A percentile compares a stretch with the other conserved stretches of the same genome.
These are phyloP conservation scores for Pyrenophora tritici-repentis DNA, from an alignment of 2,329 filamentous ascomycete species.

Conservation along the genomic window DNA sequence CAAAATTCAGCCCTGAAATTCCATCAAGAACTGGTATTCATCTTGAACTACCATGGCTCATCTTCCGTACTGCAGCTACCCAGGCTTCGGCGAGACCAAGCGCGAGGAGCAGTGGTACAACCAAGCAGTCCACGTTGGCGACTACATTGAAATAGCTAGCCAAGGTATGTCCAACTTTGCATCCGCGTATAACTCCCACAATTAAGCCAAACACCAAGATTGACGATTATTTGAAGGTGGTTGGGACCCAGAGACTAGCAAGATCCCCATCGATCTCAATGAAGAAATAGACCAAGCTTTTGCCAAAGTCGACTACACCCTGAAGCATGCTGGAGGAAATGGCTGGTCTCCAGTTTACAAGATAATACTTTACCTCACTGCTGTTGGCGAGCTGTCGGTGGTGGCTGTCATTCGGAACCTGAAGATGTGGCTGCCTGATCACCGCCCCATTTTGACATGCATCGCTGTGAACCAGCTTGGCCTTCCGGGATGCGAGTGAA, in stretches of 20 bases:
- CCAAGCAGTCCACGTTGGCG: slow-evolving; percentile 45
- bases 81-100: slow-evolving; percentile 46
- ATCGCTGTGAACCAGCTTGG: slow-evolving; percentile 29
- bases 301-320: slow-evolving; percentile 58
- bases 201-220: neutral
- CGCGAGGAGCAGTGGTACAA: slow-evolving; percentile 39
- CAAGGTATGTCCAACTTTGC: slow-evolving; percentile 32
- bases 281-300: slow-evolving; percentile 55
- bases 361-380: slow-evolving; percentile 32
- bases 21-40: too few relatives aligned
- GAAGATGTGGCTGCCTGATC: slow-evolving; percentile 33
- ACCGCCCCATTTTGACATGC: slow-evolving; percentile 31
- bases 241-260: slow-evolving; percentile 36
- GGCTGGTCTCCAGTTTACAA: slow-evolving; percentile 60
- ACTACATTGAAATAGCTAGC: slow-evolving; percentile 44
- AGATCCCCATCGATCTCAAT: slow-evolving; percentile 27
- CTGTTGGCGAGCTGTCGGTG: slow-evolving; percentile 19
- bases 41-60: slow-evolving; percentile 14
- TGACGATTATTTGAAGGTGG: slow-evolving; percentile 32
- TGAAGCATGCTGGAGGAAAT: slow-evolving; percentile 60
- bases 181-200: too few relatives aligned
- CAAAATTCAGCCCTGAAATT: too few relatives aligned
- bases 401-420: slow-evolving; percentile 26
- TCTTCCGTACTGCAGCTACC: slow-evolving; percentile 48
- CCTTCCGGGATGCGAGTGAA: slow-evolving; percentile 45